These are phyloP conservation scores for Mortierella claussenii DNA, from an alignment of 192 early-diverging fungal species.

Conservation along the genomic window DNA sequence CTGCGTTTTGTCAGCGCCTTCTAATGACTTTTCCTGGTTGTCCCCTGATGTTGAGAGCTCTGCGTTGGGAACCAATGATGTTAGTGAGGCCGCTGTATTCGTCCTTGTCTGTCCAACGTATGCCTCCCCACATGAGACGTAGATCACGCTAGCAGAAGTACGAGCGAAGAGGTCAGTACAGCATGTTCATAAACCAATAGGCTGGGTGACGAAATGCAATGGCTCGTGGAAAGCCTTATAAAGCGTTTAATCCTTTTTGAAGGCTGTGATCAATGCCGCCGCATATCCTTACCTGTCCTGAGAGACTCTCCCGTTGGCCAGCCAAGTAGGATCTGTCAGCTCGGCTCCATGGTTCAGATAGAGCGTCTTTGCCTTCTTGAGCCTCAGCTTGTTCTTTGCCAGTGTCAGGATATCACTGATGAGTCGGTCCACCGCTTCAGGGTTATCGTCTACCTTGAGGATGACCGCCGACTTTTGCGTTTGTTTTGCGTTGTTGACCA, in stretches of 20 bases:
- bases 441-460: constrained; percentile 41
- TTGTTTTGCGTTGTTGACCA: constrained; percentile 63
- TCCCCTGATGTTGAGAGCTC: not conserved
- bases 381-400: constrained; percentile 64
- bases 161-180: not conserved
- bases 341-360: constrained; percentile 50
- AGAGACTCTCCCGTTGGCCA: constrained; percentile 35
- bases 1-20: not conserved
- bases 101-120: constrained; percentile 55
- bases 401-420: constrained; percentile 48
- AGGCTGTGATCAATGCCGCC: no score
- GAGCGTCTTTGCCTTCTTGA: constrained; percentile 60
- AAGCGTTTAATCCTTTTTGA: no score
- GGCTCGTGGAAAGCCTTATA: no score
- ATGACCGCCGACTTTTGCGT: constrained; percentile 50
- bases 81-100: constrained; percentile 20
- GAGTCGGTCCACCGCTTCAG: constrained; percentile 5
- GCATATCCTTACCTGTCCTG: constrained; percentile 51
- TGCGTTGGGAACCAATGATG: no score
- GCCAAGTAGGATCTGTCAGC: constrained; percentile 17
- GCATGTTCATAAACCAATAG: not conserved
- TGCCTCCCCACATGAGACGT: constrained; percentile 62
- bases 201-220: no score
- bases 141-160: constrained; percentile 30
- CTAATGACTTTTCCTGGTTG: not conserved